phyloP scores from a whole-genome alignment of 495 filamentous ascomycete genomes.

The Bombardia bombarda region DNA sequence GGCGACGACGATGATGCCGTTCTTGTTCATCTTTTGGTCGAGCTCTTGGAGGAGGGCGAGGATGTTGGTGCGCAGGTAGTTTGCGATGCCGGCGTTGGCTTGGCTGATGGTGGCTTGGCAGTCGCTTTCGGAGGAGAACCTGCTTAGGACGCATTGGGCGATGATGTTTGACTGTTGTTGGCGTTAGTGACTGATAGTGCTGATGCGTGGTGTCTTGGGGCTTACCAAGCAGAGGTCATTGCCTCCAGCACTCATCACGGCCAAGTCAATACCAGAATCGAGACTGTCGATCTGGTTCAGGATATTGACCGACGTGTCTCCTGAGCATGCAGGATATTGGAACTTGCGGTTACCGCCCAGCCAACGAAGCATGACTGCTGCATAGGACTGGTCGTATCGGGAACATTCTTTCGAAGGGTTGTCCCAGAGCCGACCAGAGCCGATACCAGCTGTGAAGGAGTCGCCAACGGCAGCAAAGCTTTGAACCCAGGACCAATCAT shows the following conservation, averaged over 20 bases:
- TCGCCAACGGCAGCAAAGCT: constrained; percentile 27
- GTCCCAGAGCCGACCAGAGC: constrained; percentile 13
- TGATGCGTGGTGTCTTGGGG: background rate
- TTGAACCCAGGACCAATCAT: constrained; percentile 18
- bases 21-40: constrained; percentile 13
- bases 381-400: constrained; percentile 19
- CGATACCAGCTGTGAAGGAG: constrained; percentile 28
- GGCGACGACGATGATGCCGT: constrained; percentile 17
- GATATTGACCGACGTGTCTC: constrained; percentile 13
- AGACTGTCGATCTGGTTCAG: constrained; percentile 14
- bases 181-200: background rate
- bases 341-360: constrained; percentile 5
- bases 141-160: constrained; percentile 17
- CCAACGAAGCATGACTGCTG: constrained; percentile 9
- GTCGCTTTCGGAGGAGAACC: constrained; percentile 2
- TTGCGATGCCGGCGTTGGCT: constrained; percentile 15
- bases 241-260: constrained; percentile 24
- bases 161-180: constrained; percentile 11
- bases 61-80: constrained; percentile 17
- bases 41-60: constrained; percentile 9
- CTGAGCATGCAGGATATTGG: constrained; percentile 18
- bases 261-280: constrained; percentile 13
- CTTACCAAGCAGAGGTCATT: constrained; percentile 27
- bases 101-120: constrained; percentile 14
- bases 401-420: constrained; percentile 13